Evolutionary conservation across 1,284 basidiomycete genomes (phyloP), one percentile per base, ranked within the genome.

Genomic region (Sporisorium sorghi): DNA sequence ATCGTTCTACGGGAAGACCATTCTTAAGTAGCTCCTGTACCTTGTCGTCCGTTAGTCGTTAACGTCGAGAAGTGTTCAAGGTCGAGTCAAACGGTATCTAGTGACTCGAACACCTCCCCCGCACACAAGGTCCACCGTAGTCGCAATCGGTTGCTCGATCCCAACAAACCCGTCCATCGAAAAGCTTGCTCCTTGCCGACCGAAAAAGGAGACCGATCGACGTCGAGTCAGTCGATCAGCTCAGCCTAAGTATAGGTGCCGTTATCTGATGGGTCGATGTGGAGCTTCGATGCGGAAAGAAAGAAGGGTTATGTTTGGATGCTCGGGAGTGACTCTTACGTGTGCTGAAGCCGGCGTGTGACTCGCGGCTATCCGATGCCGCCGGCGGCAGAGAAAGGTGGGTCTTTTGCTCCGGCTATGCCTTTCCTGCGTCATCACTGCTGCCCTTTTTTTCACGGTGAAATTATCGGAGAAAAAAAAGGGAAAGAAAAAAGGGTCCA

Each of bases 401-500:
- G 8, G 4, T 3, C 1, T 40, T 10, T 3, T 19, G 17, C 37
- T 4, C 17, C 35, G 37, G 37, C 35, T 21, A 5, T 35, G n/a
- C 12, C 14, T 26, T 19, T 32, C 15, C 19, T 23, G 8, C 37
- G 9, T 7, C 24, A n/a, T n/a, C n/a, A n/a, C n/a, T n/a, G n/a
- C n/a, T n/a, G n/a, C n/a, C n/a, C n/a, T n/a, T n/a, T n/a, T n/a
- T 24, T 39, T 30, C 10, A 11, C 51, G 37, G 64, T 19, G 26
- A 15, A 64, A 53, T 42, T 56, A 39, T 39, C 55, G 40, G 59
- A 39, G 33, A 28, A 50, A 35, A 19, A 32, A 19, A 24, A 8
- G n/a, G 5, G 3, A 8, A 15, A 39, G 14, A 28, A 40, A 56
- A 47, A 26, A 21, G 14, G 24, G 24, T 21, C 32, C 17, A 30